These are phyloP conservation scores for Cryphonectria parasitica DNA, from an alignment of 2,329 filamentous ascomycete genomes.

Conservation along the genomic window DNA sequence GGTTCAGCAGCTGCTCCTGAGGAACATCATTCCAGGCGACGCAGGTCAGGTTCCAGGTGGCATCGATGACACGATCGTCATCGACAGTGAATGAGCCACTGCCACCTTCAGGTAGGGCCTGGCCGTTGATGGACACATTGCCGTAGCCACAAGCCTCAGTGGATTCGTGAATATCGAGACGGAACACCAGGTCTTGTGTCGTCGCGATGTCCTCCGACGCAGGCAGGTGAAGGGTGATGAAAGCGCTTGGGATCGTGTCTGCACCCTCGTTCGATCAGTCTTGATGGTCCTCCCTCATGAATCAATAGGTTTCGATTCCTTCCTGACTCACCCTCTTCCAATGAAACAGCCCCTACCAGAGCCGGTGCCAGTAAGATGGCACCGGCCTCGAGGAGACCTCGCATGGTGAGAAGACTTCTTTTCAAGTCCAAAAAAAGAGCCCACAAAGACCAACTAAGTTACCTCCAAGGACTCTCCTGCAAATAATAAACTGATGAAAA, in stretches of 20 bases:
- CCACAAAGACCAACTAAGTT: background rate
- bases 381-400: constrained; percentile 40
- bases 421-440: background rate
- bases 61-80: constrained; percentile 44
- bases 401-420: constrained; percentile 35
- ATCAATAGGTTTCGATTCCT: background rate
- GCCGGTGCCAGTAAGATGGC: constrained; percentile 43
- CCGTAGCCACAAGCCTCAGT: constrained; percentile 50
- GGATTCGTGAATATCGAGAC: constrained; percentile 51
- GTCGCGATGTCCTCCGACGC: constrained; percentile 16
- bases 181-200: constrained; percentile 36
- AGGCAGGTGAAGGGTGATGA: constrained; percentile 35
- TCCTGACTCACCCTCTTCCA: constrained; percentile 25
- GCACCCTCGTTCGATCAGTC: constrained; percentile 1
- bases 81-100: constrained; percentile 46
- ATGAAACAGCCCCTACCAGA: constrained; percentile 39
- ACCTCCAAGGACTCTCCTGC: background rate
- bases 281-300: background rate
- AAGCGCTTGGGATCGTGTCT: constrained; percentile 33
- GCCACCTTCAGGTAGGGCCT: constrained; percentile 47
- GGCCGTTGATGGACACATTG: constrained; percentile 52
- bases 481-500: background rate
- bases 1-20: constrained; percentile 49
- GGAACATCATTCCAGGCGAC: constrained; percentile 44
- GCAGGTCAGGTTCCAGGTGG: constrained; percentile 54